Evolutionary conservation across 768 basidiomycete genomes (phyloP).

Genomic region (Peribolospora baueri): DNA sequence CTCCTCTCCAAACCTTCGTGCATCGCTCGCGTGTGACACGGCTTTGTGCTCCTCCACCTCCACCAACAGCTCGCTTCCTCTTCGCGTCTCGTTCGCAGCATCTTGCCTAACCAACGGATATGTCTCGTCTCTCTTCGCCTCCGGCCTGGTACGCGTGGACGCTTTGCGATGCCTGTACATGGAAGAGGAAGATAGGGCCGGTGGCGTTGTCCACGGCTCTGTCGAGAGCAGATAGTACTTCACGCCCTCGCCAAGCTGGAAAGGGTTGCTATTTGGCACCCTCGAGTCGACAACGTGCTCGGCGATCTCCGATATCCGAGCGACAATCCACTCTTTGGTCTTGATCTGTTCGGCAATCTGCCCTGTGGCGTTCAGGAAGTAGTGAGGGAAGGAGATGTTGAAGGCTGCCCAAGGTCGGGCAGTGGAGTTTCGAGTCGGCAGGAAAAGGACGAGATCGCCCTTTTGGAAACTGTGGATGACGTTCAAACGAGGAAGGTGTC

Average conservation of each 20-base stretch:
- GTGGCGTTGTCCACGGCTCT: slow-evolving; percentile 55
- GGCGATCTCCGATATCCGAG: slow-evolving; percentile 63
- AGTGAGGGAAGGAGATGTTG: slow-evolving; percentile 93
- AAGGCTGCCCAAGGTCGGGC: slow-evolving; percentile 96
- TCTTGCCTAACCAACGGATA: too few relatives aligned
- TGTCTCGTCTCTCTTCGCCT: too few relatives aligned
- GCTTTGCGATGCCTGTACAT: too few relatives aligned
- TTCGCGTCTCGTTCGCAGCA: too few relatives aligned
- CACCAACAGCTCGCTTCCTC: too few relatives aligned
- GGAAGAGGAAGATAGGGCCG: too few relatives aligned
- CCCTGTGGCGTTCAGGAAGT: slow-evolving; percentile 73
- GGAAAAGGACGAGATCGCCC: slow-evolving; percentile 81
- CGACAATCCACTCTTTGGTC: slow-evolving; percentile 77
- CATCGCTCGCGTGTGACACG: too few relatives aligned
- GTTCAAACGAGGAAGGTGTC: background rate
- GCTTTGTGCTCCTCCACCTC: too few relatives aligned
- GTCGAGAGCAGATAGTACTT: slow-evolving; percentile 87
- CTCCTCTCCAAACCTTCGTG: too few relatives aligned
- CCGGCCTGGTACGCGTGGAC: too few relatives aligned
- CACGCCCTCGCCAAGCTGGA: slow-evolving; percentile 60
- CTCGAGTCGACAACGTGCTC: slow-evolving; percentile 61
- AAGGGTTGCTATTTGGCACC: slow-evolving; percentile 68
- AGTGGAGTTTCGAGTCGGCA: slow-evolving; percentile 82
- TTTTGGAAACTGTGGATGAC: slow-evolving; percentile 36
- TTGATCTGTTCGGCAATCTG: slow-evolving; percentile 71